Evolutionary conservation across 148 eudicot genomes (phyloP).

Genomic region (Arctostaphylos glauca): DNA sequence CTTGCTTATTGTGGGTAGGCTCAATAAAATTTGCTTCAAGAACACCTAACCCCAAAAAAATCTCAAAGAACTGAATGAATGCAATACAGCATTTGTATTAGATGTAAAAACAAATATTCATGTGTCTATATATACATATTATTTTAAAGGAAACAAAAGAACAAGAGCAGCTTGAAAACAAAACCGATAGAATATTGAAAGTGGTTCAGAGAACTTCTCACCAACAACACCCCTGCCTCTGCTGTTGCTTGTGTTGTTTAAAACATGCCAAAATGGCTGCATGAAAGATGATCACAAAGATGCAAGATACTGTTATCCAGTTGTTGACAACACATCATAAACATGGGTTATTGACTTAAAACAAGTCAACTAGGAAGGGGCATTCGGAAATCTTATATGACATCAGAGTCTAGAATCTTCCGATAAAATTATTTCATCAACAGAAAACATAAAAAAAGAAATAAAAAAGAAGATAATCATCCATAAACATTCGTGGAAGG

Average conservation of each 20-base stretch:
- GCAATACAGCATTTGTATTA: neutral
- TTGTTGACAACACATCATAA: neutral
- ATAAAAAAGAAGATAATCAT: neutral
- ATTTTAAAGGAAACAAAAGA: neutral
- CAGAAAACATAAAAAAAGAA: neutral
- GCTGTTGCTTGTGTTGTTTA: slow-evolving; percentile 40
- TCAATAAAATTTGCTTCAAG: slow-evolving; percentile 81
- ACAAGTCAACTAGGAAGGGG: neutral
- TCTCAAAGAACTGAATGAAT: neutral
- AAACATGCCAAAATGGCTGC: slow-evolving; percentile 93
- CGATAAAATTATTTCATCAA: neutral
- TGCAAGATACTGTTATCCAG: neutral
- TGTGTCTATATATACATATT: neutral
- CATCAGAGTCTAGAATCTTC: neutral
- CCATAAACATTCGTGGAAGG: neutral
- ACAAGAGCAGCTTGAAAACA: neutral
- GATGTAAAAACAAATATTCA: neutral
- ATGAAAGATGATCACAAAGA: slow-evolving; percentile 21
- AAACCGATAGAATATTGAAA: neutral
- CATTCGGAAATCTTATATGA: neutral
- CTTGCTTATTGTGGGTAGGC: slow-evolving; percentile 94
- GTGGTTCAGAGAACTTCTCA: slow-evolving; percentile 30
- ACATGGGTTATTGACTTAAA: neutral
- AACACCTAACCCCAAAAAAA: slow-evolving; percentile 43
- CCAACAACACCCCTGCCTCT: slow-evolving; percentile 99